These are phyloP conservation scores for Pistacia atlantica DNA, from an alignment of 345 rosid species.

Conservation along the genomic window DNA sequence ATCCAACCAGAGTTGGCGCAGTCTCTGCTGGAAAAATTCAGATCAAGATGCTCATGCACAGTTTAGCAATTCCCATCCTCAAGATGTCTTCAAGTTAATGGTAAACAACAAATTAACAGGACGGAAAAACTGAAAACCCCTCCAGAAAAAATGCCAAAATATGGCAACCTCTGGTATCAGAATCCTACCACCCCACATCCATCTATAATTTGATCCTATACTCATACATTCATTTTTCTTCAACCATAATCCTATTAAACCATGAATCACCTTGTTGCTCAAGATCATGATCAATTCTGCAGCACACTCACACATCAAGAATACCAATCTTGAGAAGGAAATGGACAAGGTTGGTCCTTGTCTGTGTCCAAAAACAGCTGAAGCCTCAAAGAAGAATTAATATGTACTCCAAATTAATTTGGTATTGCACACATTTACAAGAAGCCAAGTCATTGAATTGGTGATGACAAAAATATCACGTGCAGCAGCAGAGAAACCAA, in stretches of 20 bases:
- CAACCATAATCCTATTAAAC: conserved; percentile 22
- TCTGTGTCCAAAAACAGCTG: conserved; percentile 26
- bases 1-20: conserved; percentile 11
- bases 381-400: conserved; percentile 25
- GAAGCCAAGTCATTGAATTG: conserved; percentile 8
- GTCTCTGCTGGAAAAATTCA: conserved; percentile 1
- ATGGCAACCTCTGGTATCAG: conserved; percentile 21
- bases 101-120: conserved; percentile 18
- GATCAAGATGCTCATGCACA: conserved; percentile 14
- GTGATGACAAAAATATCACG: conserved; percentile 9
- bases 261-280: conserved; percentile 24
- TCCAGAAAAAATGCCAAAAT: conserved; percentile 10
- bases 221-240: conserved; percentile 30
- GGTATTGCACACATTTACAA: conserved; percentile 35
- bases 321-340: conserved; percentile 23
- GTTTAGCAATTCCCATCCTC: conserved; percentile 18
- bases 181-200: conserved; percentile 24
- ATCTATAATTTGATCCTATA: conserved; percentile 21
- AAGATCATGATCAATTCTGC: conserved; percentile 10
- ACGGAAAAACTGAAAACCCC: conserved; percentile 18
- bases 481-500: conserved; percentile 17
- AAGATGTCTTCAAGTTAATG: conserved; percentile 21
- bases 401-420: conserved; percentile 21
- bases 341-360: conserved; percentile 20
- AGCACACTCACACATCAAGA: conserved; percentile 23